Conservation (phyloP, 2,329 filamentous ascomycete genomes). For the Venturia effusa region DNA sequence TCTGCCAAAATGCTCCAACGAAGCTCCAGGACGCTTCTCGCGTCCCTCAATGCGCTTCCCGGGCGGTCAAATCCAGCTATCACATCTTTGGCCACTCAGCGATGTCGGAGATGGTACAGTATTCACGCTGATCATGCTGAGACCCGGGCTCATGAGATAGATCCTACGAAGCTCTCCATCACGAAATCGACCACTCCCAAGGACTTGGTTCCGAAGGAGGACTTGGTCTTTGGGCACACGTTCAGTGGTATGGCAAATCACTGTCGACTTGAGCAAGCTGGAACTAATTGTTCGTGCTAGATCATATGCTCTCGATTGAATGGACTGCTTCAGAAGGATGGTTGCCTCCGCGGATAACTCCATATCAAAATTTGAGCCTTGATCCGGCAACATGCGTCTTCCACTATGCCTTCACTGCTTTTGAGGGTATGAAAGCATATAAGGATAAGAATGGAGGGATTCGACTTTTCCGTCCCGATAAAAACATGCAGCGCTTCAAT, state of each 20-base stretch:
- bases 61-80: conserved; percentile 41
- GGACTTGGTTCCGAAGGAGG: conserved; percentile 58
- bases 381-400: conserved; percentile 95
- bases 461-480: conserved; percentile 85
- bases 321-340: conserved; percentile 83
- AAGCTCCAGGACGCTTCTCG: conserved; percentile 22
- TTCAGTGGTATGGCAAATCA: conserved; percentile 63
- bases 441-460: conserved; percentile 70
- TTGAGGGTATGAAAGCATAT: conserved; percentile 99
- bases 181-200: conserved; percentile 68
- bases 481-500: conserved; percentile 94
- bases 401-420: conserved; percentile 96
- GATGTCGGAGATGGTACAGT: conserved; percentile 42
- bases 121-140: conserved; percentile 36
- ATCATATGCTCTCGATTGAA: conserved; percentile 94
- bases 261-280: conserved; percentile 14
- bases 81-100: conserved; percentile 20
- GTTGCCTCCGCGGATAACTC: conserved; percentile 70
- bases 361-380: conserved; percentile 94
- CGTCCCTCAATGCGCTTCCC: conserved; percentile 13
- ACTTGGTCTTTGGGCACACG: conserved; percentile 78
- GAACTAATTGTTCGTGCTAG: conserved; percentile 33
- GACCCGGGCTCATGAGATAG: conserved; percentile 54
- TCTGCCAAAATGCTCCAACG: conserved; percentile 25
- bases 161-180: conserved; percentile 65